phyloP scores from a whole-genome alignment of 345 rosid species.

The Salix suchowensis region DNA sequence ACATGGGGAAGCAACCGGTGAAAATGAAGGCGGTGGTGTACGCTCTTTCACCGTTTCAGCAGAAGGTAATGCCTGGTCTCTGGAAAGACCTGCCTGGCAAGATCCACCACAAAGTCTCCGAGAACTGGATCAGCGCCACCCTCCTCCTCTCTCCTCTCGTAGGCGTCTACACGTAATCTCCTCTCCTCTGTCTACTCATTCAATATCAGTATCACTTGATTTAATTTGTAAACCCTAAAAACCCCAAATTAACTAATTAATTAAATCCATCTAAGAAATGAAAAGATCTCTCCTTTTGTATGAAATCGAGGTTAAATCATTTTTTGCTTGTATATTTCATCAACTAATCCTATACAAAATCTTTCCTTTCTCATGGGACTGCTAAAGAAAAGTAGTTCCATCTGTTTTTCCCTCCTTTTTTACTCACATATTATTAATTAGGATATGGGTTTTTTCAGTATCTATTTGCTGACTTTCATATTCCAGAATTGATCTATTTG shows the following conservation, averaged over 20 bases:
- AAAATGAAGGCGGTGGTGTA: conserved; percentile 79
- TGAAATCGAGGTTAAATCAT: neutral
- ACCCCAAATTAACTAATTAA: no score
- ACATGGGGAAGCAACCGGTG: conserved; percentile 77
- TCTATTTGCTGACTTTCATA: neutral
- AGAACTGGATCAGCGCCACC: conserved; percentile 75
- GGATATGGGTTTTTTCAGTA: neutral
- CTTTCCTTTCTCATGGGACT: neutral
- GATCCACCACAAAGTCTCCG: conserved; percentile 79
- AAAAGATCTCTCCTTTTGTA: no score
- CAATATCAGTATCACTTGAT: neutral
- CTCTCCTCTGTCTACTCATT: neutral
- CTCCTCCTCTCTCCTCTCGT: conserved; percentile 64
- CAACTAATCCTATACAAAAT: neutral
- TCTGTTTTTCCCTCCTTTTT: neutral
- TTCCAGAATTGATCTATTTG: neutral
- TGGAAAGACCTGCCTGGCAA: conserved; percentile 68
- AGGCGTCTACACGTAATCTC: conserved; percentile 53
- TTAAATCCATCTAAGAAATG: no score
- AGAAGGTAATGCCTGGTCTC: conserved; percentile 67
- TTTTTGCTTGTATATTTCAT: neutral
- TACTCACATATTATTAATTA: neutral
- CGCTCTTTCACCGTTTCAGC: conserved; percentile 79
- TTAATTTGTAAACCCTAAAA: no score
- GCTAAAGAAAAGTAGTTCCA: neutral